Percentiles rank a stretch among this genome's conserved stretches.
Conservation (phyloP, 129 eudicot genomes). For the Gnaphalium uliginosum region DNA sequence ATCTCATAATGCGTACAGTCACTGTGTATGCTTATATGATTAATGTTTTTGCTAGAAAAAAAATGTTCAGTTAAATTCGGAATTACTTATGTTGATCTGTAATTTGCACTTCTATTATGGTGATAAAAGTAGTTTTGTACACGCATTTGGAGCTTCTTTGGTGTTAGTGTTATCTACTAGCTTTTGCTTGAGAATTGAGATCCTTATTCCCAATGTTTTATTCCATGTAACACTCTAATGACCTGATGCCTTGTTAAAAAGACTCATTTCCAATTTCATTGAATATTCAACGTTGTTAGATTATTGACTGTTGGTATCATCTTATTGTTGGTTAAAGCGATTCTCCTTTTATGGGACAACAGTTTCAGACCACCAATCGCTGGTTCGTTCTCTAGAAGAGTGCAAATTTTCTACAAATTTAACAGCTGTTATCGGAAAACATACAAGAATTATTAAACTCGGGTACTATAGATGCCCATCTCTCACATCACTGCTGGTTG, state of each 20-base stretch:
- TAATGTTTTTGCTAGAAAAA: neutral
- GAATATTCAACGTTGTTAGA: neutral
- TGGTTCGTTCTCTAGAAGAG: slow-evolving; percentile 48
- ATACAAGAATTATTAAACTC: slow-evolving; percentile 54
- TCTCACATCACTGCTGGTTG: slow-evolving; percentile 55
- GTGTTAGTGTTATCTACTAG: neutral
- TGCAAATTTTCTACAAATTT: slow-evolving; percentile 43
- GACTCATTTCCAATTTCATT: neutral
- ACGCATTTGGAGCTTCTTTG: neutral
- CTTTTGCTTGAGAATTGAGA: neutral
- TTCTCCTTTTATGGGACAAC: neutral
- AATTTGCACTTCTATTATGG: neutral
- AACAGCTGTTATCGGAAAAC: slow-evolving; percentile 38
- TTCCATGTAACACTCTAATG: neutral
- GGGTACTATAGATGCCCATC: slow-evolving; percentile 51
- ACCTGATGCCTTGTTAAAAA: slow-evolving; percentile 4
- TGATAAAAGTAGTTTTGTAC: neutral
- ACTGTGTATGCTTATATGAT: neutral
- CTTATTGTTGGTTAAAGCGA: neutral
- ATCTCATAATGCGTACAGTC: neutral
- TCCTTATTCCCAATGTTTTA: neutral
- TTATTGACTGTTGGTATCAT: neutral
- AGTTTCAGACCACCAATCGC: slow-evolving; percentile 48
- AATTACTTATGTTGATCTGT: neutral
- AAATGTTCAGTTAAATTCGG: neutral